These are phyloP conservation scores for Cunninghamia lanceolata DNA, from an alignment of 75 land plant genomes.

Conservation along the genomic window DNA sequence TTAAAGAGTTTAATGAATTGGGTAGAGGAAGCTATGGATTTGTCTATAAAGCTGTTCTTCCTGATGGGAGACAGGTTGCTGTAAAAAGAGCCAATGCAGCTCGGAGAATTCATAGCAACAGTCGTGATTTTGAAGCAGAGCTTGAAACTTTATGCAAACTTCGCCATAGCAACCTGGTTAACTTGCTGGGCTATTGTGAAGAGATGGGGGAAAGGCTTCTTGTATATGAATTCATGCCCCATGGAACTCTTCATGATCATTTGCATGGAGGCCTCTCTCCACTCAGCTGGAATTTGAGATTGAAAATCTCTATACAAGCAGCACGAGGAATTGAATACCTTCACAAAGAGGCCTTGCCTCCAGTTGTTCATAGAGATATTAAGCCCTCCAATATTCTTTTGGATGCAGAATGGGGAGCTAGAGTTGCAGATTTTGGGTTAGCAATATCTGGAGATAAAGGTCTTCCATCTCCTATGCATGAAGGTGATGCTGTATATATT, in stretches of 20 bases:
- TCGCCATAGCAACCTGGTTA: conserved; percentile 61
- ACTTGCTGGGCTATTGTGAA: conserved; percentile 69
- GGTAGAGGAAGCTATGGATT: conserved; percentile 77
- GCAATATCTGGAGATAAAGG: conserved; percentile 30
- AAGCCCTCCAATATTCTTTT: conserved; percentile 63
- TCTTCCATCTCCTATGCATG: conserved; percentile 16
- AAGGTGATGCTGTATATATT: conserved; percentile 13
- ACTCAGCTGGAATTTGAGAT: conserved; percentile 40
- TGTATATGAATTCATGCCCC: conserved; percentile 65
- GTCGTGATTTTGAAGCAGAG: conserved; percentile 67
- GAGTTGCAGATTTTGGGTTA: conserved; percentile 66
- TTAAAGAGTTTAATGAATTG: conserved; percentile 73
- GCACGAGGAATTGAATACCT: conserved; percentile 63
- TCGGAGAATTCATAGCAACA: conserved; percentile 55
- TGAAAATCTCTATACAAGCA: conserved; percentile 52
- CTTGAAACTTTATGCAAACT: conserved; percentile 63
- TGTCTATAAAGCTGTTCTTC: conserved; percentile 66
- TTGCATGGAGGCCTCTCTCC: conserved; percentile 59
- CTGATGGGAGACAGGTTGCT: conserved; percentile 65
- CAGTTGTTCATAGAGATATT: conserved; percentile 55
- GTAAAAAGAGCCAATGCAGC: conserved; percentile 84
- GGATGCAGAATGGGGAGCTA: conserved; percentile 60
- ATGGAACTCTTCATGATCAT: conserved; percentile 63
- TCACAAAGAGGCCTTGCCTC: conserved; percentile 50
- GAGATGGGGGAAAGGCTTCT: conserved; percentile 69